A percentile compares a stretch with the other conserved stretches of the same genome.
Conservation (phyloP, 1,284 basidiomycete species). For the Cystobasidium slooffiae region DNA sequence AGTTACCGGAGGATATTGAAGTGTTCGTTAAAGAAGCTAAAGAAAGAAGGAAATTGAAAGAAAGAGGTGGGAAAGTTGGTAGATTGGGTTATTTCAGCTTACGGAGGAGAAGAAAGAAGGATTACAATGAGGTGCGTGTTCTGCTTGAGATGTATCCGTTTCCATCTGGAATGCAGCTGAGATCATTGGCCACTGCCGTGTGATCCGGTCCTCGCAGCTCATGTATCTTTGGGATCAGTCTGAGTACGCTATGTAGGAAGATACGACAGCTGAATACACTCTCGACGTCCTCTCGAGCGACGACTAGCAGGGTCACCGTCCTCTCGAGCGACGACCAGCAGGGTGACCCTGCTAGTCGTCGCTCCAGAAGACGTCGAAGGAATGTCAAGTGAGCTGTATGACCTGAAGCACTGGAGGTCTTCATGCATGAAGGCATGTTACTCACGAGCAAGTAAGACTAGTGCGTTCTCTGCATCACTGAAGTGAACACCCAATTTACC, state of each 20-base stretch:
- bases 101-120: slow-evolving; percentile 41
- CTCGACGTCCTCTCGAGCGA: no score
- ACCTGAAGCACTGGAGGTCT: no score
- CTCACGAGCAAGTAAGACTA: no score
- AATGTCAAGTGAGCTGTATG: no score
- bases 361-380: no score
- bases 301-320: no score
- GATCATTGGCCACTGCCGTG: neutral
- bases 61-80: slow-evolving; percentile 38
- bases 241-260: slow-evolving; percentile 20
- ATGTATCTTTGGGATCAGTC: slow-evolving; percentile 39
- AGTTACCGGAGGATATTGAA: slow-evolving; percentile 73
- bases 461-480: no score
- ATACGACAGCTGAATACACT: neutral
- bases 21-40: slow-evolving; percentile 54
- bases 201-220: slow-evolving; percentile 10
- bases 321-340: no score
- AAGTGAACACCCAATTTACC: no score
- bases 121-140: slow-evolving; percentile 42
- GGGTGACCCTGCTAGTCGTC: no score
- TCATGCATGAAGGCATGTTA: no score
- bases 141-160: neutral
- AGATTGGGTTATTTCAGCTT: slow-evolving; percentile 44
- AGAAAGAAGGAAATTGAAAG: slow-evolving; percentile 15
- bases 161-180: neutral